Conservation (phyloP, 2,329 filamentous ascomycete genomes). For the Trichoderma afroharzianum region DNA sequence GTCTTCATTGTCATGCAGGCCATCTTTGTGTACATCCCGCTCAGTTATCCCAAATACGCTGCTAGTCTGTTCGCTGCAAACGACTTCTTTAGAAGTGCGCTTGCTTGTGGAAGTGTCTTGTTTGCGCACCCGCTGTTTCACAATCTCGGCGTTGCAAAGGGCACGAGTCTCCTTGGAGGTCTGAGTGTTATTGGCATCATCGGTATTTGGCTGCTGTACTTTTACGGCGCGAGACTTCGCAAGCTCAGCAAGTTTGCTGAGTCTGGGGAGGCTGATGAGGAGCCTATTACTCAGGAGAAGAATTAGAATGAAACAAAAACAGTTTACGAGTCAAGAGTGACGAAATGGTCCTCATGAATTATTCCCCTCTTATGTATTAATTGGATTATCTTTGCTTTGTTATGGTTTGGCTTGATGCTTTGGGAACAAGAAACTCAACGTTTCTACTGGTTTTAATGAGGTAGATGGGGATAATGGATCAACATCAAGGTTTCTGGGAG, state of each 20-base stretch:
- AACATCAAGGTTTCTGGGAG: neutral
- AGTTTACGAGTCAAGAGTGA: neutral
- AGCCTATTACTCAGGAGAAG: neutral
- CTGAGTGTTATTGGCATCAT: conserved; percentile 50
- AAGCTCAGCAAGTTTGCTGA: conserved; percentile 55
- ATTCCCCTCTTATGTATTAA: neutral
- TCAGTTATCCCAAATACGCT: conserved; percentile 54
- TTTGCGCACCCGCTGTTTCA: conserved; percentile 58
- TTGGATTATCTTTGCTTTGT: neutral
- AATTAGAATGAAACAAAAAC: neutral
- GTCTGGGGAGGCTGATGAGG: neutral
- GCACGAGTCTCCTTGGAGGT: conserved; percentile 55
- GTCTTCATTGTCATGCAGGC: conserved; percentile 57
- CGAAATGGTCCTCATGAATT: neutral
- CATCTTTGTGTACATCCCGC: conserved; percentile 57
- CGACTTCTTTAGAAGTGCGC: conserved; percentile 54
- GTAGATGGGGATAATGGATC: neutral
- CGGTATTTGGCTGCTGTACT: conserved; percentile 59
- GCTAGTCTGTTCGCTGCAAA: conserved; percentile 59
- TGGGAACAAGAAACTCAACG: neutral
- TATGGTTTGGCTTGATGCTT: neutral
- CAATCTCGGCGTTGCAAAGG: conserved; percentile 56
- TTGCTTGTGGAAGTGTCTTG: conserved; percentile 58
- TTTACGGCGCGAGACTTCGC: conserved; percentile 52
- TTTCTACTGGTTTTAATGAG: neutral